phyloP scores from a whole-genome alignment of 805 yeast genomes.

The Starmera dryadoides region DNA sequence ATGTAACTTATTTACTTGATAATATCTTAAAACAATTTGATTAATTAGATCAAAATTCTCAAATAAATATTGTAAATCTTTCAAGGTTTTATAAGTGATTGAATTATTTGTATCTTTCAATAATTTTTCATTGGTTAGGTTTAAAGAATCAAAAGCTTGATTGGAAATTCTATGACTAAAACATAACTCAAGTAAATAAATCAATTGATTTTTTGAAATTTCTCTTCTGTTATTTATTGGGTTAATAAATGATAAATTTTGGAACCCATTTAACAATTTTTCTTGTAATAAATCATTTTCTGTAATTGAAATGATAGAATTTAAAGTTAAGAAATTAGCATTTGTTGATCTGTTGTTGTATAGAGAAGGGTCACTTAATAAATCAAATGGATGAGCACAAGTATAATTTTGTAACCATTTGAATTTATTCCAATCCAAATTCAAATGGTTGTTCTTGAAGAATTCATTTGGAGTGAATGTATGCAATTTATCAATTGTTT shows the following conservation, averaged over 20 bases:
- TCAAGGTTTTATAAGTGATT: slow-evolving; percentile 27
- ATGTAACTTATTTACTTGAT: slow-evolving; percentile 5
- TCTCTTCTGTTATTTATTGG: slow-evolving; percentile 21
- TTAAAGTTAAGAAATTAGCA: slow-evolving; percentile 26
- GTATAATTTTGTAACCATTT: slow-evolving; percentile 21
- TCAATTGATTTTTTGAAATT: slow-evolving; percentile 28
- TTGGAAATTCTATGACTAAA: slow-evolving; percentile 32
- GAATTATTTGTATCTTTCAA: slow-evolving; percentile 23
- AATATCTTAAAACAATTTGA: slow-evolving; percentile 23
- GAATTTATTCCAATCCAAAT: slow-evolving; percentile 28
- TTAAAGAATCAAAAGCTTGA: slow-evolving; percentile 26
- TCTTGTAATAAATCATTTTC: slow-evolving; percentile 32
- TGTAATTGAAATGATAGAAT: slow-evolving; percentile 32
- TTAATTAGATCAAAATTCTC: slow-evolving; percentile 30
- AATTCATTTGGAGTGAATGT: slow-evolving; percentile 23
- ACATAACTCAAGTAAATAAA: slow-evolving; percentile 23
- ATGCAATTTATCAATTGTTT: slow-evolving; percentile 25
- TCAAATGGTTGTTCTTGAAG: slow-evolving; percentile 15
- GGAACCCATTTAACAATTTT: slow-evolving; percentile 25
- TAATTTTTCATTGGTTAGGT: slow-evolving; percentile 20
- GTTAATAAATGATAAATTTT: slow-evolving; percentile 21
- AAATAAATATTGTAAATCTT: slow-evolving; percentile 30
- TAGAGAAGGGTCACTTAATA: background rate
- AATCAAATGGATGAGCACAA: slow-evolving; percentile 11
- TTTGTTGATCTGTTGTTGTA: slow-evolving; percentile 2